Percentiles rank a stretch among this genome's conserved stretches.
These are phyloP conservation scores for Plasmodium blacklocki DNA, from an alignment of 169 alveolate genomes.

Conservation along the genomic window DNA sequence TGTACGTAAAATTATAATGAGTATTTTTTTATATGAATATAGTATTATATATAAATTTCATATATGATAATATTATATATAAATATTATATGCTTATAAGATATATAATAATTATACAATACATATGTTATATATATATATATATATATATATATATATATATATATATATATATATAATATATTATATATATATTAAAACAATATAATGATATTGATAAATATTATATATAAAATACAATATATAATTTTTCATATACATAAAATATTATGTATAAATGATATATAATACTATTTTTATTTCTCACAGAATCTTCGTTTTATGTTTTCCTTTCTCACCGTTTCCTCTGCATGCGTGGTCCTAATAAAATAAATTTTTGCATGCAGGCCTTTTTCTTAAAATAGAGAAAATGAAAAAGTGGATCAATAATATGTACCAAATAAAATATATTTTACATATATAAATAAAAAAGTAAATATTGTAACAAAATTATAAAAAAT, in stretches of 20 bases:
- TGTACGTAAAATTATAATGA: too few relatives aligned
- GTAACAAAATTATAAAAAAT: background rate
- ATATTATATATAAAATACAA: background rate
- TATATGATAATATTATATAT: too few relatives aligned
- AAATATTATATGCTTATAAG: too few relatives aligned
- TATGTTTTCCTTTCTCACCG: constrained; percentile 30
- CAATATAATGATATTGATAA: too few relatives aligned
- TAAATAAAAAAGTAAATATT: background rate
- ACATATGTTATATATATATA: background rate
- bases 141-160: constrained; percentile 36
- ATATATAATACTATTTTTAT: constrained; percentile 5
- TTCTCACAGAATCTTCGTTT: constrained; percentile 21
- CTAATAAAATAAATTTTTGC: constrained; percentile 14
- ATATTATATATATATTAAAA: background rate
- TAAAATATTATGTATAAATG: too few relatives aligned
- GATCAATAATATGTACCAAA: background rate
- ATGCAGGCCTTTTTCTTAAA: constrained; percentile 31
- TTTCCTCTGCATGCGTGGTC: constrained; percentile 32
- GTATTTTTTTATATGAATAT: too few relatives aligned
- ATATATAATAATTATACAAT: too few relatives aligned
- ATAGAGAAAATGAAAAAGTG: constrained; percentile 6
- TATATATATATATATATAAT: background rate
- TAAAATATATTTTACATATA: background rate
- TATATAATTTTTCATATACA: background rate
- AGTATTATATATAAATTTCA: too few relatives aligned